Conservation (phyloP, 202 grass and related monocot genomes). For the Schoenoplectus tabernaemontani region DNA sequence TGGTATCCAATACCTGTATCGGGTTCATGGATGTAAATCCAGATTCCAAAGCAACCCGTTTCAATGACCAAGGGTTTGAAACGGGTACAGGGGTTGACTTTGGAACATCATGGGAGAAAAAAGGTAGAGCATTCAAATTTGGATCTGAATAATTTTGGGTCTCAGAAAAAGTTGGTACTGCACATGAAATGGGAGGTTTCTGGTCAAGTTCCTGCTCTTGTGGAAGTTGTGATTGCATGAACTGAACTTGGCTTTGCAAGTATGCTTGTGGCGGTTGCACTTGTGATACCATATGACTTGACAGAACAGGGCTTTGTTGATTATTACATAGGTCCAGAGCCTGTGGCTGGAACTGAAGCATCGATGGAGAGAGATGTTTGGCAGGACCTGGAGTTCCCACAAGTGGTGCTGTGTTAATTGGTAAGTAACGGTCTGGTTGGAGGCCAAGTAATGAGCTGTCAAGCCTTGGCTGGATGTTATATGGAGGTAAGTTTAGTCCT, state of each 20-base stretch:
- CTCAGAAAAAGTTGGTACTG: slow-evolving; percentile 43
- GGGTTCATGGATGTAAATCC: slow-evolving; percentile 40
- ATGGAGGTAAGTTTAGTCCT: slow-evolving; percentile 56
- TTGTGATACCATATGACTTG: slow-evolving; percentile 69
- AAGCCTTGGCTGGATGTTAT: slow-evolving; percentile 65
- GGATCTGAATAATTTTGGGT: slow-evolving; percentile 50
- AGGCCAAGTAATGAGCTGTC: slow-evolving; percentile 61
- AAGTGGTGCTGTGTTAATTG: slow-evolving; percentile 41
- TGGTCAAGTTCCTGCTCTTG: slow-evolving; percentile 48
- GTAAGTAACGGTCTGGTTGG: slow-evolving; percentile 71
- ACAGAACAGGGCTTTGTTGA: slow-evolving; percentile 28
- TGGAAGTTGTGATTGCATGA: slow-evolving; percentile 45
- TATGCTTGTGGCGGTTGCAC: slow-evolving; percentile 56
- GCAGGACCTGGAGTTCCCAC: slow-evolving; percentile 12
- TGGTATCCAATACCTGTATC: slow-evolving; percentile 47
- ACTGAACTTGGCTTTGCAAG: slow-evolving; percentile 41
- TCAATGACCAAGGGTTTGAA: slow-evolving; percentile 55
- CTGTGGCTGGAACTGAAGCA: slow-evolving; percentile 89
- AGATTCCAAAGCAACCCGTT: slow-evolving; percentile 67
- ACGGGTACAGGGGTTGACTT: slow-evolving; percentile 45
- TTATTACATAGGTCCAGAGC: slow-evolving; percentile 42
- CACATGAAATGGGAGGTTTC: slow-evolving; percentile 41
- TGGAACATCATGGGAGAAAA: slow-evolving; percentile 50
- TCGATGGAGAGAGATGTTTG: slow-evolving; percentile 55
- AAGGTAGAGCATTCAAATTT: slow-evolving; percentile 40